These are phyloP conservation scores for Podospora sp. DNA, from an alignment of 495 filamentous ascomycete species.

Conservation along the genomic window DNA sequence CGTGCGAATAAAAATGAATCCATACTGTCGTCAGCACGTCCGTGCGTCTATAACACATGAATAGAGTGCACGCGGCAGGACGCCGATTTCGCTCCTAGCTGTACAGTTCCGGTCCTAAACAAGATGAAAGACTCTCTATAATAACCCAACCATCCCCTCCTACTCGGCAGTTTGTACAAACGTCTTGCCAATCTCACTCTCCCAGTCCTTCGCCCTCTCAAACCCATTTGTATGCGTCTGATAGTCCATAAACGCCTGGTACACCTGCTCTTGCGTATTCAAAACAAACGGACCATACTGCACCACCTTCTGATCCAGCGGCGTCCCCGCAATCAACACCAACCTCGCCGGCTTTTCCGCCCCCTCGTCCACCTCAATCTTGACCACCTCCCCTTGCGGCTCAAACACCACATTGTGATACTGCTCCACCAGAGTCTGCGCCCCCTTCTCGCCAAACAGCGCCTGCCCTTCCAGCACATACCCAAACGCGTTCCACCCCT, in stretches of 20 bases:
- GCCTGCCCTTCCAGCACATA: conserved; percentile 76
- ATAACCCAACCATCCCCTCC: background rate
- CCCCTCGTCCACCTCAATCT: conserved; percentile 66
- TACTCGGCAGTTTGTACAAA: no score
- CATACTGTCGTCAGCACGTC: no score
- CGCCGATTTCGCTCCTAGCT: no score
- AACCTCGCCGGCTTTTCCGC: conserved; percentile 69
- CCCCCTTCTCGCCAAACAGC: conserved; percentile 62
- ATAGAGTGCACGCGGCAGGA: no score
- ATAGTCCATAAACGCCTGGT: conserved; percentile 88
- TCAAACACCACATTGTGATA: conserved; percentile 94
- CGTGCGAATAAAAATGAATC: no score
- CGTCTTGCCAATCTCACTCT: conserved; percentile 89
- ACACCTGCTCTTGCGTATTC: conserved; percentile 80
- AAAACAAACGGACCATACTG: conserved; percentile 97
- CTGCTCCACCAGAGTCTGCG: conserved; percentile 61
- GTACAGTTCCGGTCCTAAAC: no score
- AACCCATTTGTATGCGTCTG: conserved; percentile 86
- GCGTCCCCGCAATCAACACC: conserved; percentile 81
- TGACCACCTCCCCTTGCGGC: conserved; percentile 71
- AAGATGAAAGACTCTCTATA: no score
- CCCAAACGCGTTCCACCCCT: conserved; percentile 88
- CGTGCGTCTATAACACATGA: no score
- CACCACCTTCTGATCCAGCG: conserved; percentile 87
- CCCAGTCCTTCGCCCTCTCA: conserved; percentile 80